Conservation (phyloP, 352 stramenopile genomes). For the Pythium aquatile region DNA sequence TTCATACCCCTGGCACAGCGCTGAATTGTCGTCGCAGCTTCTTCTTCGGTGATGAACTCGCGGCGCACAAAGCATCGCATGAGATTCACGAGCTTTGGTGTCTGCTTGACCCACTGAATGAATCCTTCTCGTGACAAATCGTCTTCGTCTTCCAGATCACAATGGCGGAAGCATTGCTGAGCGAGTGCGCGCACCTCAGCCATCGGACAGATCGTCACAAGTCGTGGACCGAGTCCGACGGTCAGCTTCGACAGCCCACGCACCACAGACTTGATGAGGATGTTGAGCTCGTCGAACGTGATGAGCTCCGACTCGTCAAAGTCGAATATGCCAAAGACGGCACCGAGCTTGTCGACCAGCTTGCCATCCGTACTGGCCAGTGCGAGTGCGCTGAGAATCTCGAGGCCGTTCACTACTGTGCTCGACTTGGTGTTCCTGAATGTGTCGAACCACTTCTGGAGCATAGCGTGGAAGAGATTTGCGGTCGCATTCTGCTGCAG, state of each 20-base stretch:
- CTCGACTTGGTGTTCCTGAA: slow-evolving; percentile 70
- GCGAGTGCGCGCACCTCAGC: slow-evolving; percentile 55
- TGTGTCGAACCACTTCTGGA: slow-evolving; percentile 56
- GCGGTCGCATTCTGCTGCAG: slow-evolving; percentile 42
- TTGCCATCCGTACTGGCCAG: slow-evolving; percentile 50
- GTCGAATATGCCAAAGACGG: slow-evolving; percentile 77
- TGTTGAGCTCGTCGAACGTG: slow-evolving; percentile 74
- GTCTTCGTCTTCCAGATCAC: slow-evolving; percentile 66
- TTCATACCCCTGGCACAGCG: slow-evolving; percentile 56
- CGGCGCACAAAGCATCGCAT: slow-evolving; percentile 70
- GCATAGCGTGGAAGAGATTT: slow-evolving; percentile 47
- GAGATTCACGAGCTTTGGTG: slow-evolving; percentile 68
- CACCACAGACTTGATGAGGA: slow-evolving; percentile 69
- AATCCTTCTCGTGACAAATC: slow-evolving; percentile 55
- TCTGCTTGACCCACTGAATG: slow-evolving; percentile 61
- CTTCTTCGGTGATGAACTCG: slow-evolving; percentile 57
- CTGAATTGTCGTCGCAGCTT: slow-evolving; percentile 53
- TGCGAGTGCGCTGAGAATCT: slow-evolving; percentile 61
- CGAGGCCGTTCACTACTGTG: slow-evolving; percentile 63
- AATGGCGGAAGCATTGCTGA: slow-evolving; percentile 59
- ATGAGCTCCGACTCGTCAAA: slow-evolving; percentile 66
- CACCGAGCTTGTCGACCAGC: slow-evolving; percentile 51
- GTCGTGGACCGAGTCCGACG: slow-evolving; percentile 49
- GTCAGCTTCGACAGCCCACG: slow-evolving; percentile 70
- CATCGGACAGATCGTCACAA: slow-evolving; percentile 59